A percentile compares a stretch with the other conserved stretches of the same genome.
Conservation (phyloP, 1,284 basidiomycete genomes). For the Ceratobasidium sp. region DNA sequence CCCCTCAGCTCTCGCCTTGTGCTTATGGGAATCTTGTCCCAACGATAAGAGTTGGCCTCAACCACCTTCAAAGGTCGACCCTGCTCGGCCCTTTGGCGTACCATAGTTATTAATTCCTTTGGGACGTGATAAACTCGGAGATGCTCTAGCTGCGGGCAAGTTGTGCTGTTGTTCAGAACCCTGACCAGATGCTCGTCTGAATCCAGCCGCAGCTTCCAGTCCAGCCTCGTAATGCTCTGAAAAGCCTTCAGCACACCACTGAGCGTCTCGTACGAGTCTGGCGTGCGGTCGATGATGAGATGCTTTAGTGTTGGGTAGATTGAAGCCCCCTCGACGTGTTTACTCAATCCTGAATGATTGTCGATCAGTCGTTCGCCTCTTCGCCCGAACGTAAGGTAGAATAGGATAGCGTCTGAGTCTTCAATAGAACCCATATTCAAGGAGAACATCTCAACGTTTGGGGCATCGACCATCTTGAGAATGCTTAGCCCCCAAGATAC, state of each 20-base stretch:
- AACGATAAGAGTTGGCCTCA: too few species aligned
- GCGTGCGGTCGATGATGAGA: background rate
- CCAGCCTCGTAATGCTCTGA: background rate
- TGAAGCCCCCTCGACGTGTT: background rate
- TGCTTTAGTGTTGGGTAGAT: background rate
- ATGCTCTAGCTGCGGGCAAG: constrained; percentile 5
- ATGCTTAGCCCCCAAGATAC: background rate
- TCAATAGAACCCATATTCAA: too few species aligned
- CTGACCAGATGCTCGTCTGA: background rate
- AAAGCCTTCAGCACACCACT: background rate
- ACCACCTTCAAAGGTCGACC: background rate
- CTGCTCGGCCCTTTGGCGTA: background rate
- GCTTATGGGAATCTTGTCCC: too few species aligned
- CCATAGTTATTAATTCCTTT: background rate
- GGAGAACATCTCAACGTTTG: background rate
- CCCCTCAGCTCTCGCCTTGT: too few species aligned
- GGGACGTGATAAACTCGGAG: background rate
- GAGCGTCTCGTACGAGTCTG: background rate
- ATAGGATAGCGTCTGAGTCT: background rate
- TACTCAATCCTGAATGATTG: background rate
- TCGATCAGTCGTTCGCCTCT: background rate
- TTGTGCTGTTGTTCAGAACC: background rate
- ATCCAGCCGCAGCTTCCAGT: background rate
- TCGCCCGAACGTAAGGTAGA: background rate
- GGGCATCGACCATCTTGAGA: background rate